Base-by-base conservation (phyloP, 106 monocot genomes). In the Phalaenopsis aphrodite region DNA sequence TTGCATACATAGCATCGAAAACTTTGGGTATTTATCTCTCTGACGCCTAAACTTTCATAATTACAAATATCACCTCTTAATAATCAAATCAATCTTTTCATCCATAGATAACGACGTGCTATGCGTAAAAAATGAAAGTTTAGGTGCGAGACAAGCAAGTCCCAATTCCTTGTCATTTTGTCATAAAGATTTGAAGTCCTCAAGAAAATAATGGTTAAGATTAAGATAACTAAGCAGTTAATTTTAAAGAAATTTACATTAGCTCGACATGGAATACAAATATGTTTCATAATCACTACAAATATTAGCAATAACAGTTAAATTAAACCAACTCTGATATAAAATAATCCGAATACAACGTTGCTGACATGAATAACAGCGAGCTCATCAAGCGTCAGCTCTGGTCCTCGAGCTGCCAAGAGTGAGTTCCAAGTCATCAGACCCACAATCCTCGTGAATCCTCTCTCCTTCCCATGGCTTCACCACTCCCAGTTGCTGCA, bases 381-480 rank as follows among this genome's bases (percentile, higher is more conserved):
- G 14, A 57, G 24, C 23, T 21, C 10, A 39, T 39, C 38, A 39
- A 71, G 71, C 5, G 17, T 41, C 38, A 71, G 71, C 56, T 78
- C 88, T 84, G 12, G 86, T 86, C 72, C 78, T 87, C 41, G 90
- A 84, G 72, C 77, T 86, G 37, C 90, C 84, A 24, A 90, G 90
- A 55, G 88, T 90, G 57, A 90, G 87, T 18, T 90, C 90, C 16
- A 90, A 75, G 18, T 90, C 90, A 46, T 90, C 88, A 0, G 87
- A 87, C 2, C 56, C 85, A 76, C 81, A 90, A 61, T 88, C 88
- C 69, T 88, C 90, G 23, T 90, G 90, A 64, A 90, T 88, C 77
- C 84, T 90, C 75, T 90, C 90, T 43, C 90, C 90, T 47, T 90
- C 90, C 90, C 90, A 90, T 18, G 90, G 83, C 82, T 88, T 90